Conservation (phyloP, 495 filamentous ascomycete species). For the Hamigera avellanea region DNA sequence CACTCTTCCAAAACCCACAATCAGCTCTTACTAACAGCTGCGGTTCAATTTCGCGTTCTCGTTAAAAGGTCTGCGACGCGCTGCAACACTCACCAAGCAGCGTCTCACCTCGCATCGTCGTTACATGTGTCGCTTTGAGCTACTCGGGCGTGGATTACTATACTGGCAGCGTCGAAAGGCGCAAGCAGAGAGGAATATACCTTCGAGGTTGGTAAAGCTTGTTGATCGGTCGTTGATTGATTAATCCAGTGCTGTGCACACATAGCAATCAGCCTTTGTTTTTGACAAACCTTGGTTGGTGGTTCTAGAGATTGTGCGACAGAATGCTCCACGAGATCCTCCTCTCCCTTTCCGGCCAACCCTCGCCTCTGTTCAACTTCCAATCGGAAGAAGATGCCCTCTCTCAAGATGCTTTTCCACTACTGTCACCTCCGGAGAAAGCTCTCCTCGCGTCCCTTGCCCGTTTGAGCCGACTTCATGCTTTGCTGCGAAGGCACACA, state of each 20-base stretch:
- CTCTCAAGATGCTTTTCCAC: conserved; percentile 29
- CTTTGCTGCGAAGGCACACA: conserved; percentile 50
- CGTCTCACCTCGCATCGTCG: neutral
- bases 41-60: neutral
- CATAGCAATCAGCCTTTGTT: neutral
- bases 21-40: too few relatives aligned
- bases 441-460: conserved; percentile 68
- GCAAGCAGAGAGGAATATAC: conserved; percentile 8
- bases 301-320: conserved; percentile 17
- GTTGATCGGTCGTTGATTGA: too few relatives aligned
- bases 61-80: too few relatives aligned
- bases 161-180: conserved; percentile 28
- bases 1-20: too few relatives aligned
- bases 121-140: conserved; percentile 42
- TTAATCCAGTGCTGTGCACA: too few relatives aligned
- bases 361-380: conserved; percentile 66
- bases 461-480: conserved; percentile 64
- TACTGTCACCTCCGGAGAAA: conserved; percentile 67
- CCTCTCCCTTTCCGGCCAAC: conserved; percentile 85
- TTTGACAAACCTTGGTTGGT: neutral
- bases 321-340: conserved; percentile 96
- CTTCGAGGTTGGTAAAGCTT: conserved; percentile 4
- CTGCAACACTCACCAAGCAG: too few relatives aligned
- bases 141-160: conserved; percentile 34
- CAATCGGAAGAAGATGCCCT: conserved; percentile 23